phyloP scores from a whole-genome alignment of 768 basidiomycete genomes.

The Aureoboletus auriporus region DNA sequence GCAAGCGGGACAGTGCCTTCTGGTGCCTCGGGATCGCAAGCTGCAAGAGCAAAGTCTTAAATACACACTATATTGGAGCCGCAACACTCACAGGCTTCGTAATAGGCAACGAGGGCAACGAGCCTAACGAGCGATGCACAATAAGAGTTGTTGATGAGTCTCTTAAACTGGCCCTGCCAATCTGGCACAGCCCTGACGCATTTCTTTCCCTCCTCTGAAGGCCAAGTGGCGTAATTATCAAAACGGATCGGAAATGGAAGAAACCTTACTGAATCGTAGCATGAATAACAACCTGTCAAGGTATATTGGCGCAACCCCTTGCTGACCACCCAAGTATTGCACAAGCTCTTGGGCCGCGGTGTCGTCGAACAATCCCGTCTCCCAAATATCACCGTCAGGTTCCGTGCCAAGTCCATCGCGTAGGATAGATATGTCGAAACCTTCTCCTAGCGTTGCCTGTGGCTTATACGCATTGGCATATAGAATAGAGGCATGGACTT shows the following conservation, averaged over 20 bases:
- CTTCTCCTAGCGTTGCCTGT: slow-evolving; percentile 15
- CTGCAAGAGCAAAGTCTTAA: neutral
- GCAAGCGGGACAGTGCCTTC: neutral
- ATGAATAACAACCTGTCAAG: slow-evolving; percentile 19
- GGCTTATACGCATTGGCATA: slow-evolving; percentile 20
- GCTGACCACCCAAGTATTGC: slow-evolving; percentile 4
- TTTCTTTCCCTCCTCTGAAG: slow-evolving; percentile 13
- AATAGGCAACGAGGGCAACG: slow-evolving; percentile 20
- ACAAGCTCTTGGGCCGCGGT: slow-evolving; percentile 13
- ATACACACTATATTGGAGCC: too few species aligned
- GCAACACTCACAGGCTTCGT: slow-evolving; percentile 15
- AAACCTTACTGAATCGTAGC: slow-evolving; percentile 17
- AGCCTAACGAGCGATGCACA: slow-evolving; percentile 19
- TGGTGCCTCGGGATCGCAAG: neutral
- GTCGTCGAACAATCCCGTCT: slow-evolving; percentile 18
- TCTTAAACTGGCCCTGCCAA: slow-evolving; percentile 11
- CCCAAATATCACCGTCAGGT: slow-evolving; percentile 15
- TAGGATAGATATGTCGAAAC: slow-evolving; percentile 20
- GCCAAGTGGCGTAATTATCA: neutral
- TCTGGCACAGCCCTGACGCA: slow-evolving; percentile 13
- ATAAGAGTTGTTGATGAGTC: slow-evolving; percentile 6
- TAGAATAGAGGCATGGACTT: slow-evolving; percentile 23
- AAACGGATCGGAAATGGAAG: neutral
- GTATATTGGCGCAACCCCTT: slow-evolving; percentile 17
- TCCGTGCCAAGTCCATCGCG: neutral